Evolutionary conservation across 2,329 filamentous ascomycete genomes (phyloP), one percentile per base, ranked within the genome.

Genomic region (Cytospora schulzeri): DNA sequence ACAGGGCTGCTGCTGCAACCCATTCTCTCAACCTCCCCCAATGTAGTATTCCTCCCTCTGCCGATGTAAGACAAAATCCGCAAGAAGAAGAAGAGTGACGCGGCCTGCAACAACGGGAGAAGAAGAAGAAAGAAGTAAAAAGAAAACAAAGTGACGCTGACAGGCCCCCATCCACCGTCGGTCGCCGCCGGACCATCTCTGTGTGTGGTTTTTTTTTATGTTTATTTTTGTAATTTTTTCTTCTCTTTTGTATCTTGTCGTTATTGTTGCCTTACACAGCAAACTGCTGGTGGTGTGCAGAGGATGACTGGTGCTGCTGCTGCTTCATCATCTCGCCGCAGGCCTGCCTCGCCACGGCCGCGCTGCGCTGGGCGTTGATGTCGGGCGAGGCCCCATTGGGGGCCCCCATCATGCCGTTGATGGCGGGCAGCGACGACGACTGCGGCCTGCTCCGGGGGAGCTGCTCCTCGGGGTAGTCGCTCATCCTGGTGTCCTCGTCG

Each of bases 261-360:
- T 9, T 9, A 4, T 15, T 15, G 11, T 35, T 12, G 2, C 11
- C 4, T 15, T 35, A 35, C 9, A 22, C 60, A 9, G 60, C 60
- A 33, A 50, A 62, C 60, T 62, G 59, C 50, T 61, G 58, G 7
- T 60, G 59, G 38, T 26, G 54, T n/a, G n/a, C n/a, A n/a, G n/a
- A n/a, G n/a, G n/a, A 50, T 11, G 38, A 19, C 51, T 45, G n/a
- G 15, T 60, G 57, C 31, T 67, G 48, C 66, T 72, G 61, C 57
- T 73, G 67, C 22, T 71, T 70, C 55, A 71, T 67, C 67, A 77
- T 67, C 63, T 77, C 72, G 22, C 76, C 73, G 64, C 76, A 78
- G 0, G 75, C 75, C 52, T 78, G 76, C 53, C 75, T 75, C 3
- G 76, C 77, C 22, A 78, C 73, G 7, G 73, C 71, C 52, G 73